These are phyloP conservation scores for Scenedesmus sp. DNA, from an alignment of 163 green algal genomes.

Conservation along the genomic window DNA sequence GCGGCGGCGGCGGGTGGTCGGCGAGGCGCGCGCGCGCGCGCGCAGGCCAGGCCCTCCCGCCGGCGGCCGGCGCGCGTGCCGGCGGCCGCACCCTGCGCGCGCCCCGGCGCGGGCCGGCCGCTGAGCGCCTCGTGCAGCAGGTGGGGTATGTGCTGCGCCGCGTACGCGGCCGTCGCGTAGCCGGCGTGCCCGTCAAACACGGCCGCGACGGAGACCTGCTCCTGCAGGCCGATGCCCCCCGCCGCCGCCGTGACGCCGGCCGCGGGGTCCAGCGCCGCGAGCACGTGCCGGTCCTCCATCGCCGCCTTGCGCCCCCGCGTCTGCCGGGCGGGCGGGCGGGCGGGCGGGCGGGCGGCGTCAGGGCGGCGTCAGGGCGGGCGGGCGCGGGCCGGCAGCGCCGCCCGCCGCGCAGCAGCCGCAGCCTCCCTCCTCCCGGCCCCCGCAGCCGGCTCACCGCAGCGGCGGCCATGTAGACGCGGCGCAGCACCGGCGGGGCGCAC, in stretches of 20 bases:
- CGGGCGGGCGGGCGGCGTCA: background rate
- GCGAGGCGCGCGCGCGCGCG: too few species aligned
- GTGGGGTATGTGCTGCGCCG: constrained; percentile 40
- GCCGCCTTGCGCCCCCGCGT: constrained; percentile 17
- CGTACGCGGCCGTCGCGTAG: constrained; percentile 29
- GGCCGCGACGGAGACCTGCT: constrained; percentile 23
- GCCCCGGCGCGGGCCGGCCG: background rate
- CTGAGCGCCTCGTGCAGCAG: constrained; percentile 43
- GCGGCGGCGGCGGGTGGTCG: background rate
- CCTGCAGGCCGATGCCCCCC: background rate
- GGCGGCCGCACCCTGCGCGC: background rate
- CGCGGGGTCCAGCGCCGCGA: constrained; percentile 32
- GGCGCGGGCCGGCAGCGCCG: background rate
- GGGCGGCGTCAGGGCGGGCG: background rate
- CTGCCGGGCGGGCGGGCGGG: background rate
- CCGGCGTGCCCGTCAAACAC: constrained; percentile 48
- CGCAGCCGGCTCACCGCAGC: constrained; percentile 28
- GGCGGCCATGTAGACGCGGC: constrained; percentile 17
- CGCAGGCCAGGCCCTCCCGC: background rate
- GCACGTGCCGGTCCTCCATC: constrained; percentile 46
- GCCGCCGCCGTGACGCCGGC: background rate
- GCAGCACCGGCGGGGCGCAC: too few species aligned
- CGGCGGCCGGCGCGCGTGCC: background rate
- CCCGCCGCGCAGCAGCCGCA: too few species aligned
- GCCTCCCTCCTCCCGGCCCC: too few species aligned